phyloP scores from a whole-genome alignment of 495 filamentous ascomycete species.

The Thozetella sp. region DNA sequence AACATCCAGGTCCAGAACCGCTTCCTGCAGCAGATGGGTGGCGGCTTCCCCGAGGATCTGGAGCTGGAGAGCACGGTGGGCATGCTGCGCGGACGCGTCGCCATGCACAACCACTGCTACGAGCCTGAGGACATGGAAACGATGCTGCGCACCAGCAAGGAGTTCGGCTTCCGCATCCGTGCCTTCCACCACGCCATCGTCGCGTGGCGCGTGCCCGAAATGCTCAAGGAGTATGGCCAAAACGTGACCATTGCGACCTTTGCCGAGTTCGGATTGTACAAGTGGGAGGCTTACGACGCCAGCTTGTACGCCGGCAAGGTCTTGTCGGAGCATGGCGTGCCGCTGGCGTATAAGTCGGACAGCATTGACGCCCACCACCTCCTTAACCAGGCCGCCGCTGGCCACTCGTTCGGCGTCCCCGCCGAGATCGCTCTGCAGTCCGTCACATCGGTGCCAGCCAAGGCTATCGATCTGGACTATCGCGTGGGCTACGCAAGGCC shows the following conservation, averaged over 20 bases:
- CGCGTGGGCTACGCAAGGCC: conserved; percentile 46
- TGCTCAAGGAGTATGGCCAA: conserved; percentile 44
- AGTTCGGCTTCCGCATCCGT: conserved; percentile 50
- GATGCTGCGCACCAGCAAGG: conserved; percentile 50
- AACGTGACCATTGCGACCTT: conserved; percentile 43
- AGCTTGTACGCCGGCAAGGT: conserved; percentile 50
- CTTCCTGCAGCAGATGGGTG: conserved; percentile 13
- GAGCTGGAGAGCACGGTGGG: conserved; percentile 50
- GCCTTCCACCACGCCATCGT: conserved; percentile 56
- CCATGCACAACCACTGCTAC: conserved; percentile 57
- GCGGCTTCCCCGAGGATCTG: conserved; percentile 38
- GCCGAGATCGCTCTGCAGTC: conserved; percentile 48
- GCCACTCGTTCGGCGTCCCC: conserved; percentile 47
- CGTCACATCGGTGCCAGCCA: conserved; percentile 49
- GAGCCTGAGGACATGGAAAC: conserved; percentile 51
- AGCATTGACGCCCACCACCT: conserved; percentile 46
- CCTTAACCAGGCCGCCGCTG: conserved; percentile 49
- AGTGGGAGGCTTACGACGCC: conserved; percentile 50
- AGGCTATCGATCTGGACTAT: conserved; percentile 43
- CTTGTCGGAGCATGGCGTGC: conserved; percentile 45
- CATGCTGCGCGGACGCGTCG: conserved; percentile 50
- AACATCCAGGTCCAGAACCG: conserved; percentile 15
- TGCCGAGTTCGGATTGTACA: conserved; percentile 52
- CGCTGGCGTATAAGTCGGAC: conserved; percentile 51
- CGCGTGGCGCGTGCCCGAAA: conserved; percentile 49